Percentiles rank a stretch among this genome's conserved stretches.
Conservation (phyloP, 768 basidiomycete species). For the Tremella fuciformis region DNA sequence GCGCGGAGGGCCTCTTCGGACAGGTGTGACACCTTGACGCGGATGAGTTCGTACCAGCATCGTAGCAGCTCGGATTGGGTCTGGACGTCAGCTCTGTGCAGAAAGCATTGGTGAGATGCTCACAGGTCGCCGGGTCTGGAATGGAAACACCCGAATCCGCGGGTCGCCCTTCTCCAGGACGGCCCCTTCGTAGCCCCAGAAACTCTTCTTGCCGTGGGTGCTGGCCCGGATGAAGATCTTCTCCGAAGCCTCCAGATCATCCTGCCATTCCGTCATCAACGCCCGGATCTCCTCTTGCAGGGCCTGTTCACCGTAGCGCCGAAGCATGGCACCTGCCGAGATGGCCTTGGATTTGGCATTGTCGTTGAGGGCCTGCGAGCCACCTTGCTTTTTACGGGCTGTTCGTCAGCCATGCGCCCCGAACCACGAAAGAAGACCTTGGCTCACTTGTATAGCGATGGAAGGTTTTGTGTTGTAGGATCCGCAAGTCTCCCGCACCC, state of each 20-base stretch:
- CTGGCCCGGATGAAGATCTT: slow-evolving; percentile 88
- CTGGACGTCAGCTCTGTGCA: slow-evolving; percentile 53
- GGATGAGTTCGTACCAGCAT: slow-evolving; percentile 79
- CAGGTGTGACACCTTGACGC: slow-evolving; percentile 77
- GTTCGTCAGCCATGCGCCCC: background rate
- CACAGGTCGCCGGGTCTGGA: slow-evolving; percentile 92
- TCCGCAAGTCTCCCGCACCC: slow-evolving; percentile 52
- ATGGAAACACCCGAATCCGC: slow-evolving; percentile 84
- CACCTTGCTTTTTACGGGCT: slow-evolving; percentile 98
- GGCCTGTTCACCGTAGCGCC: slow-evolving; percentile 92
- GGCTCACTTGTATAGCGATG: slow-evolving; percentile 94
- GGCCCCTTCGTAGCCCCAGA: slow-evolving; percentile 82
- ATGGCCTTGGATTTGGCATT: slow-evolving; percentile 88
- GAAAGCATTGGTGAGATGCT: slow-evolving; percentile 46
- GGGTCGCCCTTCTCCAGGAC: slow-evolving; percentile 72
- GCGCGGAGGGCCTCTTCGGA: slow-evolving; percentile 78
- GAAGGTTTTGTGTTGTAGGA: slow-evolving; percentile 89
- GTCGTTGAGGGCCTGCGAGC: slow-evolving; percentile 86
- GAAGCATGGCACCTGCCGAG: slow-evolving; percentile 87
- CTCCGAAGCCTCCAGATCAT: slow-evolving; percentile 81
- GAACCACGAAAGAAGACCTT: background rate
- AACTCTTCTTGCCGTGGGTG: slow-evolving; percentile 79
- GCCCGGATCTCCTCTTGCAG: slow-evolving; percentile 90
- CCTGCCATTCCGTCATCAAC: slow-evolving; percentile 77
- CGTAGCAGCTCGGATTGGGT: slow-evolving; percentile 86